Evolutionary conservation across 2,329 filamentous ascomycete genomes (phyloP).

Genomic region (Fusarium fujikuroi): DNA sequence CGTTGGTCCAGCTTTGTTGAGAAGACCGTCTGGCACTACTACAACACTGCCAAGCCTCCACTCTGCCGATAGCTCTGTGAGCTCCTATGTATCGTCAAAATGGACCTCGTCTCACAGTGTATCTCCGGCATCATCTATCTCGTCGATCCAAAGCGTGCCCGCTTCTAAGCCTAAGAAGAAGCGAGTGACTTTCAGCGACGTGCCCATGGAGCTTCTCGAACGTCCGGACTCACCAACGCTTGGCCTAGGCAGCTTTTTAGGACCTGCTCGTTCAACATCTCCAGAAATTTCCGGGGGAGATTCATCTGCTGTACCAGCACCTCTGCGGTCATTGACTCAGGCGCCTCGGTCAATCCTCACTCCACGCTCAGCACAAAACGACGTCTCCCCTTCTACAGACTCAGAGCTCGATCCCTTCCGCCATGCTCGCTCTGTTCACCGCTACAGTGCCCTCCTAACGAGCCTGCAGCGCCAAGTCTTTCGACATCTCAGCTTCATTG

Average conservation of each 20-base stretch:
- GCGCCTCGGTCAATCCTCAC: constrained; percentile 32
- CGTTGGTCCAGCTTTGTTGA: constrained; percentile 53
- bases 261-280: constrained; percentile 44
- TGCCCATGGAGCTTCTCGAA: constrained; percentile 57
- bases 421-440: constrained; percentile 57
- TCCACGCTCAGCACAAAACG: constrained; percentile 20
- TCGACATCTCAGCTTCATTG: constrained; percentile 59
- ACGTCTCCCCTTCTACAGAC: constrained; percentile 22
- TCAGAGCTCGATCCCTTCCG: constrained; percentile 51
- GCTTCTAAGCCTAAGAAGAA: constrained; percentile 53
- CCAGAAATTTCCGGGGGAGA: constrained; percentile 36
- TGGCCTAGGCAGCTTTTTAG: constrained; percentile 59
- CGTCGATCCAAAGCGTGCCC: constrained; percentile 53
- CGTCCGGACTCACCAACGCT: constrained; percentile 71
- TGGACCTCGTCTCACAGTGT: constrained; percentile 36
- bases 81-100: constrained; percentile 49
- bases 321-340: constrained; percentile 24
- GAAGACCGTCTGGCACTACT: constrained; percentile 53
- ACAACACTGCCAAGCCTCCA: constrained; percentile 42
- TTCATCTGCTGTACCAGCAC: not conserved
- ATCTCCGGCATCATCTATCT: constrained; percentile 48
- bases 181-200: constrained; percentile 52
- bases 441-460: constrained; percentile 60
- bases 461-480: constrained; percentile 61
- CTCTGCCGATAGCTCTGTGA: constrained; percentile 60